Evolutionary conservation across 306 rosid genomes (phyloP), one percentile per base, ranked within the genome.

Genomic region (Astragalus glycyphyllos): DNA sequence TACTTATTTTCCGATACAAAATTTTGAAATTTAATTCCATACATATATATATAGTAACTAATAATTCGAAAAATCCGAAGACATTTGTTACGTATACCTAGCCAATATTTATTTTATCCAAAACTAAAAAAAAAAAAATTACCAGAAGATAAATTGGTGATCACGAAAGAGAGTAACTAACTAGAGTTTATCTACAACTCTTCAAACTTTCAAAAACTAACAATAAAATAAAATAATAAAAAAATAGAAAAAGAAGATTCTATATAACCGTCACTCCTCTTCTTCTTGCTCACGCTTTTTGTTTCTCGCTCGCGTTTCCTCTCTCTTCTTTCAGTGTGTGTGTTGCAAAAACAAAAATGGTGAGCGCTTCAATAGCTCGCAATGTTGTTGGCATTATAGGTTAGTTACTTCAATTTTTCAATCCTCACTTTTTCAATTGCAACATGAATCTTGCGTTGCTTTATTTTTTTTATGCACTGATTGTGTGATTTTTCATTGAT

Each of bases 361-460:
- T 54, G 71, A 56, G 2, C 5, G 72, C 81, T 4, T 23, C 72
- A 0, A 0, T 56, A 2, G 69, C 66, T 46, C 85, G 86, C 15
- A 75, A 45, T 31, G 59, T 72, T 11, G 84, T 89, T 3, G 92
- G 96, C 2, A 45, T 84, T 4, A 35, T 65, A 65, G 70, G 70
- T 65, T 61, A 12, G 37, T 46, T 16, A 9, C 23, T 23, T 5
- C 29, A 34, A 26, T 26, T 26, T 26, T 26, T 44, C 31, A 37
- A 2, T 42, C 42, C 8, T 68, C 11, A n/a, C 4, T 58, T 58
- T 8, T 12, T 58, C 38, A 11, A 11, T 55, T n/a, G 12, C 32
- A 44, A 44, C 61, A 6, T 6, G 4, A 58, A 32, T 32, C 2
- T 58, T 14, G 3, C 16, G 8, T 4, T 4, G 14, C 34, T 59